Percentiles rank a stretch among this genome's conserved stretches.
These are phyloP conservation scores for Hymenoscyphus albidus DNA, from an alignment of 2,329 filamentous ascomycete genomes.

Conservation along the genomic window DNA sequence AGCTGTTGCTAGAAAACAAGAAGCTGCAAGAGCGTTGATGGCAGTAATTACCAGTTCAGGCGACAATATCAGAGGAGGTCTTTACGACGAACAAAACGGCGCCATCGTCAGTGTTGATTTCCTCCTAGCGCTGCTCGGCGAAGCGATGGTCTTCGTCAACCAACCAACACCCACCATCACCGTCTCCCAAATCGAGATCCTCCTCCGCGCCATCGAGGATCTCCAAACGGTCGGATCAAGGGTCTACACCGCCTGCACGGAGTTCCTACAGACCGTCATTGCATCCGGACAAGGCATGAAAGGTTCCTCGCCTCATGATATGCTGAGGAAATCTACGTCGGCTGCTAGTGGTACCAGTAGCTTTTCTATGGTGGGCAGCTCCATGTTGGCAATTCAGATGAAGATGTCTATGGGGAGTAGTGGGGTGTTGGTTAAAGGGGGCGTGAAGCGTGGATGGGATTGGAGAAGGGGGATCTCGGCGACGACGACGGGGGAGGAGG, in stretches of 20 bases:
- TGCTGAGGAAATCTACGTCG: conserved; percentile 62
- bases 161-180: conserved; percentile 58
- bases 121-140: conserved; percentile 76
- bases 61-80: conserved; percentile 85
- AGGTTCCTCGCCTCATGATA: conserved; percentile 59
- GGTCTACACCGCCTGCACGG: conserved; percentile 70
- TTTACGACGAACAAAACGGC: conserved; percentile 77
- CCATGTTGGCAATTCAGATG: conserved; percentile 62
- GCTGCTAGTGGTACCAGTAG: conserved; percentile 51
- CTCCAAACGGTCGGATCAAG: conserved; percentile 69
- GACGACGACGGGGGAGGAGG: conserved; percentile 59
- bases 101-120: conserved; percentile 87
- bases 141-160: conserved; percentile 74
- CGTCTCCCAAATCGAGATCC: conserved; percentile 66
- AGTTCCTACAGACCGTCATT: conserved; percentile 73
- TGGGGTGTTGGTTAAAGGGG: conserved; percentile 44
- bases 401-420: conserved; percentile 57
- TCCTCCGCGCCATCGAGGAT: conserved; percentile 77
- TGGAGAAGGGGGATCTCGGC: conserved; percentile 60
- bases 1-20: conserved; percentile 59
- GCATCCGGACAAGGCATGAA: conserved; percentile 62
- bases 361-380: conserved; percentile 66
- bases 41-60: conserved; percentile 83
- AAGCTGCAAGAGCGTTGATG: conserved; percentile 69
- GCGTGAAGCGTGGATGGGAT: conserved; percentile 64